A percentile compares a stretch with the other conserved stretches of the same genome.
phyloP scores from a whole-genome alignment of 2,329 filamentous ascomycete genomes.

The Aspergillaceae sp. region DNA sequence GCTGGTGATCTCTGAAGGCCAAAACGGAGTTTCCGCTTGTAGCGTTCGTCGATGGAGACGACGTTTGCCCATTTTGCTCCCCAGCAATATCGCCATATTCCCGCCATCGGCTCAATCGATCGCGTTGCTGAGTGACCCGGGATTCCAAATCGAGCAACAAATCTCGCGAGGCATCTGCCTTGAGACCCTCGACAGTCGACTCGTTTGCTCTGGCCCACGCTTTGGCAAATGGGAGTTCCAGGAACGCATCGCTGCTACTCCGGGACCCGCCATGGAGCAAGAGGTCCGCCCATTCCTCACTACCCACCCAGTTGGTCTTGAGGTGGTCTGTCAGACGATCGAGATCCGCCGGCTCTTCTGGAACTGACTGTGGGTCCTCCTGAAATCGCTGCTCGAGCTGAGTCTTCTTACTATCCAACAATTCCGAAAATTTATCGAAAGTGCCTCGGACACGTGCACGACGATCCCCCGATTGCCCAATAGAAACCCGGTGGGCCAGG shows the following conservation, averaged over 20 bases:
- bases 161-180: conserved; percentile 17
- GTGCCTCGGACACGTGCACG: conserved; percentile 52
- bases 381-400: conserved; percentile 38
- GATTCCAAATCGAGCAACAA: conserved; percentile 60
- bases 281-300: conserved; percentile 63
- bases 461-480: conserved; percentile 50
- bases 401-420: conserved; percentile 56
- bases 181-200: conserved; percentile 42
- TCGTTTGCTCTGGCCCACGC: conserved; percentile 62
- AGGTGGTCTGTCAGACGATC: conserved; percentile 40
- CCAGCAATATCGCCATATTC: conserved; percentile 46
- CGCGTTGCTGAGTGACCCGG: conserved; percentile 58
- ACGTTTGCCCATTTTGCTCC: not conserved
- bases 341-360: conserved; percentile 34
- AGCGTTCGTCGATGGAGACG: not conserved
- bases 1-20: conserved; percentile 29
- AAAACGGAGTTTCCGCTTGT: conserved; percentile 11
- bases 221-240: conserved; percentile 58
- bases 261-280: conserved; percentile 59
- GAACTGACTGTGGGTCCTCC: conserved; percentile 10
- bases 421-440: conserved; percentile 55
- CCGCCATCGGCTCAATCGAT: conserved; percentile 65
- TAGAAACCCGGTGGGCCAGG: conserved; percentile 61
- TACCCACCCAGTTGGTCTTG: conserved; percentile 67
- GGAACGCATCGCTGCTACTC: conserved; percentile 51